Conservation (phyloP, 2,329 filamentous ascomycete genomes). For the Aspergillus chevalieri region DNA sequence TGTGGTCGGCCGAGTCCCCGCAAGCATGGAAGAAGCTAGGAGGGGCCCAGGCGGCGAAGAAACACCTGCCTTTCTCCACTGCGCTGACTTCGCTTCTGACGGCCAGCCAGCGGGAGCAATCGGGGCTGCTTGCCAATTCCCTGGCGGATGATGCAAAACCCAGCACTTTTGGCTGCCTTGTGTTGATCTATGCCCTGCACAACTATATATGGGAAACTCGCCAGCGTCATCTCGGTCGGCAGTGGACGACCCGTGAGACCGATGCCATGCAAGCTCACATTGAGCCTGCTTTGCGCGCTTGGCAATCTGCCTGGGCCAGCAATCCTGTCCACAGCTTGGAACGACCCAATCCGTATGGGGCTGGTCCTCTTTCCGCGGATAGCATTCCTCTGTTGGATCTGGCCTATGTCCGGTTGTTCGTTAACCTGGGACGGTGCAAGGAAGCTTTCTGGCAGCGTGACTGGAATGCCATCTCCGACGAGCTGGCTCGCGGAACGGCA, state of each 20-base stretch:
- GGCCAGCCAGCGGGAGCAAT: constrained; percentile 60
- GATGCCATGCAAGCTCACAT: constrained; percentile 96
- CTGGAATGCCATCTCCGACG: constrained; percentile 84
- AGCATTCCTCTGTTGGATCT: constrained; percentile 86
- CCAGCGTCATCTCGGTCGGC: constrained; percentile 77
- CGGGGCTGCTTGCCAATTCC: constrained; percentile 40
- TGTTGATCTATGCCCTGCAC: constrained; percentile 89
- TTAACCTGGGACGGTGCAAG: constrained; percentile 86
- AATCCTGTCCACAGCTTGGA: constrained; percentile 80
- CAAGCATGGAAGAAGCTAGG: constrained; percentile 74
- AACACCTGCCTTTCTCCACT: constrained; percentile 70
- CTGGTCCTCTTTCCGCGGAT: constrained; percentile 78
- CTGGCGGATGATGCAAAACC: constrained; percentile 59
- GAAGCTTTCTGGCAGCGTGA: constrained; percentile 92
- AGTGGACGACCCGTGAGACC: constrained; percentile 87
- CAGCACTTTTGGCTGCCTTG: constrained; percentile 85
- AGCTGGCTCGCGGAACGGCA: constrained; percentile 71
- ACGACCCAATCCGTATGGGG: constrained; percentile 74
- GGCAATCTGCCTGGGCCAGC: constrained; percentile 86
- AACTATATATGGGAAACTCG: constrained; percentile 98
- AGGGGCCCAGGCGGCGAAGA: constrained; percentile 64
- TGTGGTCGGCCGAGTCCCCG: constrained; percentile 79
- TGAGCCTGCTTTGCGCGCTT: constrained; percentile 85
- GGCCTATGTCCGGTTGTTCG: constrained; percentile 85
- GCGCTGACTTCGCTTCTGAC: constrained; percentile 75